These are phyloP conservation scores for Davidsoniella australis DNA, from an alignment of 2,329 filamentous ascomycete species.

Conservation along the genomic window DNA sequence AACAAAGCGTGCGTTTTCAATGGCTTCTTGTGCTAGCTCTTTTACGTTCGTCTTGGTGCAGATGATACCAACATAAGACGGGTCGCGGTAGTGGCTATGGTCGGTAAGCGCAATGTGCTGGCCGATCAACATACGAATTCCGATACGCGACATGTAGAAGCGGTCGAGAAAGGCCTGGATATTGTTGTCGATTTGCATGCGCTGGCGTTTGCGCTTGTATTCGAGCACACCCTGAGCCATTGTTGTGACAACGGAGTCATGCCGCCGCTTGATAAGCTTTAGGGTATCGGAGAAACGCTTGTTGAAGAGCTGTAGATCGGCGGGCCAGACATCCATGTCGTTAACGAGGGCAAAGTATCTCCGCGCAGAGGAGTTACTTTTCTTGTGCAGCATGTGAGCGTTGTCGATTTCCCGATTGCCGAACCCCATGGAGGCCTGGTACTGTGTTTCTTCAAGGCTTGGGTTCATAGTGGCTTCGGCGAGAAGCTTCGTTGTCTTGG, in stretches of 20 bases:
- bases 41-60: slow-evolving; percentile 96
- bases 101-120: slow-evolving; percentile 96
- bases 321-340: slow-evolving; percentile 86
- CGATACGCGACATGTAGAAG: slow-evolving; percentile 99
- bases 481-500: slow-evolving; percentile 48
- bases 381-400: slow-evolving; percentile 28
- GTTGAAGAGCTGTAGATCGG: slow-evolving; percentile 89
- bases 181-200: slow-evolving; percentile 95
- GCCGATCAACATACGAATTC: slow-evolving; percentile 96
- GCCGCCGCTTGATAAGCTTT: slow-evolving; percentile 84
- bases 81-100: slow-evolving; percentile 74
- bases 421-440: slow-evolving; percentile 39
- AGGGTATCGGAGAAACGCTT: slow-evolving; percentile 74
- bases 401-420: slow-evolving; percentile 30
- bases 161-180: slow-evolving; percentile 96
- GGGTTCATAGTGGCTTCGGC: slow-evolving; percentile 79
- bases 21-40: slow-evolving; percentile 89
- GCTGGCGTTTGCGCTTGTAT: slow-evolving; percentile 89
- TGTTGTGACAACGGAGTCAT: slow-evolving; percentile 94
- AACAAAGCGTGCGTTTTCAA: slow-evolving; percentile 97
- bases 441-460: slow-evolving; percentile 70
- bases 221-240: slow-evolving; percentile 96
- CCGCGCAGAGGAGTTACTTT: slow-evolving; percentile 35
- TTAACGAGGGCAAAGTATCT: slow-evolving; percentile 89
- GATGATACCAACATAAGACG: slow-evolving; percentile 93